Evolutionary conservation across 164 flowering plant species (phyloP).

Genomic region (Amborella trichopoda): DNA sequence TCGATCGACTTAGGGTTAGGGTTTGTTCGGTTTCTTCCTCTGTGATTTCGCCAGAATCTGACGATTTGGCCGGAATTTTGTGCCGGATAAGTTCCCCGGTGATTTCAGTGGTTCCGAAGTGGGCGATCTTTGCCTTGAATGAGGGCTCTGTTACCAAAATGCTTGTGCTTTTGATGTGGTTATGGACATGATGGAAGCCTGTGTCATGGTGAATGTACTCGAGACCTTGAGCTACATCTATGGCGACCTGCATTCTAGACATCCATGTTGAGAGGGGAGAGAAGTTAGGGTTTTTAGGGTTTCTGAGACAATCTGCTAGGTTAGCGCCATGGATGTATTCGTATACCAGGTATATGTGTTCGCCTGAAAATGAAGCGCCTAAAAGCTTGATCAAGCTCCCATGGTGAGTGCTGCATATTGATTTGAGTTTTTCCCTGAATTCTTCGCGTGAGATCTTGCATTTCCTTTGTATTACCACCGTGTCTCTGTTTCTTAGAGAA

Average conservation of each 20-base stretch:
- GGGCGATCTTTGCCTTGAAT: slow-evolving; percentile 58
- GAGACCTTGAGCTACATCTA: slow-evolving; percentile 71
- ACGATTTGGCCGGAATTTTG: slow-evolving; percentile 9
- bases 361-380: slow-evolving; percentile 58
- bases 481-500: slow-evolving; percentile 30
- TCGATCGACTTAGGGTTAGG: not conserved
- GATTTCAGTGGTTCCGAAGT: slow-evolving; percentile 66
- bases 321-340: slow-evolving; percentile 50
- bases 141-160: slow-evolving; percentile 53
- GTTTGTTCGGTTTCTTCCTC: not conserved
- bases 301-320: slow-evolving; percentile 47
- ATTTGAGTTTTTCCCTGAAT: slow-evolving; percentile 25
- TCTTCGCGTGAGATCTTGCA: slow-evolving; percentile 32
- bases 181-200: slow-evolving; percentile 44
- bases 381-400: slow-evolving; percentile 46
- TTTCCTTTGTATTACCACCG: slow-evolving; percentile 44
- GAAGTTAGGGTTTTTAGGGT: slow-evolving; percentile 42
- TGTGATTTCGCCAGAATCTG: no score
- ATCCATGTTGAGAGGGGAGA: slow-evolving; percentile 66
- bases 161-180: slow-evolving; percentile 52
- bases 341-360: slow-evolving; percentile 63
- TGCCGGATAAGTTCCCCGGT: no score
- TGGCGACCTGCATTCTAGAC: slow-evolving; percentile 68
- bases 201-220: slow-evolving; percentile 72
- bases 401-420: slow-evolving; percentile 57